Percentiles rank a stretch among this genome's conserved stretches.
These are phyloP conservation scores for Trichoderma virens DNA, from an alignment of 495 filamentous ascomycete genomes.

Conservation along the genomic window DNA sequence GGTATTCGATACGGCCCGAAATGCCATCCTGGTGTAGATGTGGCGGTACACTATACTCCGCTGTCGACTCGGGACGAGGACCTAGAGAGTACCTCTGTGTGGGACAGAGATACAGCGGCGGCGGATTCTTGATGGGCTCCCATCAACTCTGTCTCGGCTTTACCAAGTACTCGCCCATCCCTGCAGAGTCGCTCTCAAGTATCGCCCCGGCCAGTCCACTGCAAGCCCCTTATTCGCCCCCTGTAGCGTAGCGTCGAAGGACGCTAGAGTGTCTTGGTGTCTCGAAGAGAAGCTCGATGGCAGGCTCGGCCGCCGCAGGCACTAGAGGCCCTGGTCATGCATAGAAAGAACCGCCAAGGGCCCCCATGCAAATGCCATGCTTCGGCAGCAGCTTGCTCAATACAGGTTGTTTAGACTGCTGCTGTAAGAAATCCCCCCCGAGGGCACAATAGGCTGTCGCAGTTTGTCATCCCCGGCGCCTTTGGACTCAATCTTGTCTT, in stretches of 20 bases:
- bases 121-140: not conserved
- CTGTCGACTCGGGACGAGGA: not conserved
- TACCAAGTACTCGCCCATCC: not conserved
- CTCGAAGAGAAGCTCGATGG: constrained; percentile 4
- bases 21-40: not conserved
- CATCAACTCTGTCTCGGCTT: not conserved
- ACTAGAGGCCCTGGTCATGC: not conserved
- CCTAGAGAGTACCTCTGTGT: not conserved
- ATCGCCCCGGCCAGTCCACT: not conserved
- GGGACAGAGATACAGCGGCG: not conserved
- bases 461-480: not conserved
- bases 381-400: not conserved
- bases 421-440: not conserved
- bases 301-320: not conserved
- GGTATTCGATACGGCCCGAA: not conserved
- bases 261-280: constrained; percentile 5
- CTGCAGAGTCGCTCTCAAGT: not conserved
- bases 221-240: not conserved
- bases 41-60: not conserved
- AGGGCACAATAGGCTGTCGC: not conserved
- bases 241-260: not conserved
- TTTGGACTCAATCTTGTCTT: not conserved
- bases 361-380: constrained; percentile 1
- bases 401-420: not conserved
- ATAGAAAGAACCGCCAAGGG: not conserved